Evolutionary conservation across 2,329 filamentous ascomycete genomes (phyloP).

Genomic region (Alternaria longipes): DNA sequence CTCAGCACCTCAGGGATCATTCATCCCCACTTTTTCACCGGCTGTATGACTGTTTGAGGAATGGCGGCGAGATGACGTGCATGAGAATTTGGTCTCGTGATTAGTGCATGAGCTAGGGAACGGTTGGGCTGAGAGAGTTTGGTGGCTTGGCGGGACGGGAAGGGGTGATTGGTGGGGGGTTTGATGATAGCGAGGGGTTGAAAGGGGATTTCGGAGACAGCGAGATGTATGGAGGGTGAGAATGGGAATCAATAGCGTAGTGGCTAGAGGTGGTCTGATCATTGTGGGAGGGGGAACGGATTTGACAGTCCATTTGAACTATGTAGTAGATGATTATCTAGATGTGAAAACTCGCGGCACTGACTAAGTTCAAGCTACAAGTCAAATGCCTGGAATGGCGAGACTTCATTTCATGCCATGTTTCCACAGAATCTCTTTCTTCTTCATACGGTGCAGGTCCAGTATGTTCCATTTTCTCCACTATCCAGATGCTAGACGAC

Average conservation of each 20-base stretch:
- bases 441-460: no score
- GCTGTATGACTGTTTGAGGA: slow-evolving; percentile 5
- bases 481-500: no score
- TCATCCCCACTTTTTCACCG: background rate
- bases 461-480: no score
- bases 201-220: background rate
- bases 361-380: no score
- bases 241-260: background rate
- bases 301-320: background rate
- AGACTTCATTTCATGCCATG: no score
- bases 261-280: background rate
- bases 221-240: background rate
- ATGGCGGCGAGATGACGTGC: slow-evolving; percentile 23
- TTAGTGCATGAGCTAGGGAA: slow-evolving; percentile 9
- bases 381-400: no score
- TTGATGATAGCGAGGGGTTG: slow-evolving; percentile 3
- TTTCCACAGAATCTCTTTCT: no score
- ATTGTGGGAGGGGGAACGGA: background rate
- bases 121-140: background rate
- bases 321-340: background rate
- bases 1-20: background rate
- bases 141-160: slow-evolving; percentile 12
- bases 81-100: slow-evolving; percentile 27
- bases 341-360: background rate
- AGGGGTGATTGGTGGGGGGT: slow-evolving; percentile 14